phyloP scores from a whole-genome alignment of 1,284 basidiomycete genomes.

The Microbotryum intermedium region DNA sequence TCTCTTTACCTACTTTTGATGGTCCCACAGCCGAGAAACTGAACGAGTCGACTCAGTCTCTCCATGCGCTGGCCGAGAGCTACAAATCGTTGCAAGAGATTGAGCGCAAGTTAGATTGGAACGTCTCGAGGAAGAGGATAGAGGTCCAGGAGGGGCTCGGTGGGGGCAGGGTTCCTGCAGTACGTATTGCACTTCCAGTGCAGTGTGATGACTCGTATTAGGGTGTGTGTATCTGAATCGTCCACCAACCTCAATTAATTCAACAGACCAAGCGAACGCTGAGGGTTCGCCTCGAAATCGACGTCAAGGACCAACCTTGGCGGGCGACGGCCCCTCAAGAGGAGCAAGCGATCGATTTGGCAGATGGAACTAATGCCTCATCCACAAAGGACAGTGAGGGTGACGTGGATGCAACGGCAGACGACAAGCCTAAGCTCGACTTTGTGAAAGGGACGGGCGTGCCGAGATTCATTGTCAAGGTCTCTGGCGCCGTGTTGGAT shows the following conservation, averaged over 20 bases:
- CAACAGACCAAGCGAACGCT: constrained; percentile 70
- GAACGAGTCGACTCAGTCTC: constrained; percentile 9
- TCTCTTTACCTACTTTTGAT: neutral
- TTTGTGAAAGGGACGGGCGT: constrained; percentile 10
- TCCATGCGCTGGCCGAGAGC: constrained; percentile 26
- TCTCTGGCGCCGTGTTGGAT: constrained; percentile 27
- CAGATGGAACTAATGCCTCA: too few relatives aligned
- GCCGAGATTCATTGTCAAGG: constrained; percentile 21
- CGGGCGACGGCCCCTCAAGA: constrained; percentile 19
- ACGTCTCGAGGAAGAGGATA: constrained; percentile 76
- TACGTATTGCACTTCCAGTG: neutral
- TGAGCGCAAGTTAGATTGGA: constrained; percentile 92
- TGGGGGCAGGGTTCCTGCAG: neutral
- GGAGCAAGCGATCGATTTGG: neutral
- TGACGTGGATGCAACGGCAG: neutral
- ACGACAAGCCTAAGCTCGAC: constrained; percentile 5
- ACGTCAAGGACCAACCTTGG: constrained; percentile 63
- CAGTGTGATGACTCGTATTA: neutral
- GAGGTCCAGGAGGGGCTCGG: constrained; percentile 50
- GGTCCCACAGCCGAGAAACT: constrained; percentile 8
- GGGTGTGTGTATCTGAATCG: neutral
- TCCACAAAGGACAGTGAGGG: too few relatives aligned
- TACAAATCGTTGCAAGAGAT: constrained; percentile 78
- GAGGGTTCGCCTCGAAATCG: constrained; percentile 81
- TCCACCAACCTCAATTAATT: too few relatives aligned